These are phyloP conservation scores for Rhodotorula diobovata DNA, from an alignment of 768 basidiomycete species.

Conservation along the genomic window DNA sequence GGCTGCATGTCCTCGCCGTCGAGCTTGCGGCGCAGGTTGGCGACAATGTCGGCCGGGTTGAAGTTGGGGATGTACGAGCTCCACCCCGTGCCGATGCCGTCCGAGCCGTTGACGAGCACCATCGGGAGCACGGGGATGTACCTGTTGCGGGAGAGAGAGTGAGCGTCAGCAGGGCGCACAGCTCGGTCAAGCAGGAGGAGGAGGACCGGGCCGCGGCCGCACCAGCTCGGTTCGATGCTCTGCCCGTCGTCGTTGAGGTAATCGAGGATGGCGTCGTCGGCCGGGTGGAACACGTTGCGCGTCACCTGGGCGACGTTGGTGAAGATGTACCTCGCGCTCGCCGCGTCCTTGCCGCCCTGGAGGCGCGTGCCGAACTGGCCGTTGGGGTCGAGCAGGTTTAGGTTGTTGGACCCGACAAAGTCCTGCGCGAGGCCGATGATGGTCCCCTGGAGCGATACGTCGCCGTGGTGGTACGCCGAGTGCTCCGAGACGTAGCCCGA, in stretches of 20 bases:
- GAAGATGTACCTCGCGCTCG: constrained; percentile 92
- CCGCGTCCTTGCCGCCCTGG: constrained; percentile 88
- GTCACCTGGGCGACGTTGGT: constrained; percentile 72
- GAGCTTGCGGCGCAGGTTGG: constrained; percentile 82
- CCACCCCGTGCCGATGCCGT: constrained; percentile 99
- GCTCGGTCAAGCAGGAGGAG: background rate
- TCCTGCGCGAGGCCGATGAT: constrained; percentile 92
- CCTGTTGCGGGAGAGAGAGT: constrained; percentile 7
- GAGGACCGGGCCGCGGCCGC: background rate
- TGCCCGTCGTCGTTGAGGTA: constrained; percentile 80
- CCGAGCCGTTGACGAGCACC: constrained; percentile 85
- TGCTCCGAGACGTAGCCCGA: constrained; percentile 92
- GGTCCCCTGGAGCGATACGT: constrained; percentile 75
- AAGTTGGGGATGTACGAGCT: constrained; percentile 86
- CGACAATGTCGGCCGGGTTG: constrained; percentile 85
- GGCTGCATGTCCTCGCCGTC: constrained; percentile 70
- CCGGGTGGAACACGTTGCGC: constrained; percentile 69
- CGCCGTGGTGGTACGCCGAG: constrained; percentile 95
- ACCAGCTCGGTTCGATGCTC: constrained; percentile 82
- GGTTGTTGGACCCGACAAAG: constrained; percentile 91
- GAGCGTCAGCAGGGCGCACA: background rate
- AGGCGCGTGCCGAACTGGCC: constrained; percentile 92
- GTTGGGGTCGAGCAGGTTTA: constrained; percentile 77
- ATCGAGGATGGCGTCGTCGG: constrained; percentile 79
- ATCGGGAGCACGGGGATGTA: constrained; percentile 87